Evolutionary conservation across 805 yeast species (phyloP).

Genomic region (Ogataea sp.): DNA sequence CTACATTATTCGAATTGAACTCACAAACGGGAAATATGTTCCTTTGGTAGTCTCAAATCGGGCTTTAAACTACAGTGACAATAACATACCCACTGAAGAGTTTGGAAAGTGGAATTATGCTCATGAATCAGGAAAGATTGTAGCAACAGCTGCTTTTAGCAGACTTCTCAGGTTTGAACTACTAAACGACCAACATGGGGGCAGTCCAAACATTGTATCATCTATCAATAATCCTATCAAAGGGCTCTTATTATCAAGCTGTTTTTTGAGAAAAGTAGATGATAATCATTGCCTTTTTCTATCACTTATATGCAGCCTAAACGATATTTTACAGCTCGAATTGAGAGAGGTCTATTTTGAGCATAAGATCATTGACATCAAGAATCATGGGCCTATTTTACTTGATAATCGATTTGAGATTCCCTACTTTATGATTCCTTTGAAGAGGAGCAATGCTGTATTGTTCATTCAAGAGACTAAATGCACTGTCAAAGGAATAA

Average conservation of each 20-base stretch:
- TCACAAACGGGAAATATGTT: slow-evolving; percentile 8
- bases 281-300: slow-evolving; percentile 14
- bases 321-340: slow-evolving; percentile 15
- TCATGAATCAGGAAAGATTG: slow-evolving; percentile 10
- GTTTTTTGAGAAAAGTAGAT: slow-evolving; percentile 16
- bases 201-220: slow-evolving; percentile 10
- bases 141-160: slow-evolving; percentile 17
- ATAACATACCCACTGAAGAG: slow-evolving; percentile 2
- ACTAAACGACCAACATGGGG: slow-evolving; percentile 11
- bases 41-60: slow-evolving; percentile 17
- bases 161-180: slow-evolving; percentile 11
- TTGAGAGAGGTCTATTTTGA: slow-evolving; percentile 14
- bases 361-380: not conserved
- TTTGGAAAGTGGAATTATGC: slow-evolving; percentile 12
- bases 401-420: slow-evolving; percentile 18
- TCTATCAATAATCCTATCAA: slow-evolving; percentile 15
- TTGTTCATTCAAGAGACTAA: slow-evolving; percentile 18
- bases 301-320: slow-evolving; percentile 13
- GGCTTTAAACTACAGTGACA: slow-evolving; percentile 2
- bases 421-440: slow-evolving; percentile 20
- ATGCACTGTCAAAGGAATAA: slow-evolving; percentile 16
- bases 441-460: slow-evolving; percentile 15
- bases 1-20: slow-evolving; percentile 13
- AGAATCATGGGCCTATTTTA: slow-evolving; percentile 4
- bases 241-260: slow-evolving; percentile 15